Evolutionary conservation across 2,329 filamentous ascomycete species (phyloP).

Genomic region (Colletotrichum noveboracense): DNA sequence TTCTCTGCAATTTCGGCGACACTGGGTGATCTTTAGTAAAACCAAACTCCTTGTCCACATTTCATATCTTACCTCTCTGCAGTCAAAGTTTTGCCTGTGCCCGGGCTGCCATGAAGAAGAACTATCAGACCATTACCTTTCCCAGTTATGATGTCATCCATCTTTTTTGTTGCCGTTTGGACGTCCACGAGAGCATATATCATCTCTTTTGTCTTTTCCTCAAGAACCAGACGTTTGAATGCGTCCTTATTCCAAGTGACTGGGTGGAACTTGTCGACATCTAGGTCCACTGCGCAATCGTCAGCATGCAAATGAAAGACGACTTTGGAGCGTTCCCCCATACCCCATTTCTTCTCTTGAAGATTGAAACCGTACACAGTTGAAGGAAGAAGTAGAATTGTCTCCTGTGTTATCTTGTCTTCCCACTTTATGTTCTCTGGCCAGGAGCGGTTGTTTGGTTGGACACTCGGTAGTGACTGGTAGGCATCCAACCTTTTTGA

Average conservation of each 20-base stretch:
- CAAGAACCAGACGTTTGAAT: neutral
- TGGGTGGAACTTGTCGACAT: neutral
- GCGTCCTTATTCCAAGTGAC: rapidly evolving
- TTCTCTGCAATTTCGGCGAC: neutral
- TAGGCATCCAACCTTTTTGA: rapidly evolving
- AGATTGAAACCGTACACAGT: neutral
- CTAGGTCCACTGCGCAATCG: rapidly evolving
- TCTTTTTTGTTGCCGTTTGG: neutral
- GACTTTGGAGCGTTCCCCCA: no score
- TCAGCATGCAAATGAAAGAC: neutral
- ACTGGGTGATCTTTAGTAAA: rapidly evolving
- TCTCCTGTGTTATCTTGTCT: rapidly evolving
- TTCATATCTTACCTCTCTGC: rapidly evolving
- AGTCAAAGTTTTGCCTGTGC: rapidly evolving
- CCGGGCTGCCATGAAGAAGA: neutral
- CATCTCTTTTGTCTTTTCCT: neutral
- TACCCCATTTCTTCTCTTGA: neutral
- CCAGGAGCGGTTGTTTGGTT: no score
- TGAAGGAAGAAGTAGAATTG: rapidly evolving
- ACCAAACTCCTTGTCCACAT: rapidly evolving
- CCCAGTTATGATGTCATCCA: neutral
- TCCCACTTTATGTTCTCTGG: rapidly evolving
- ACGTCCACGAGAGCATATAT: neutral
- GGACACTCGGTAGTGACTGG: no score
- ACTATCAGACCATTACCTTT: rapidly evolving